These are phyloP conservation scores for Sphagnum fallax DNA, from an alignment of 228 moss, liverwort and hornwort species.

Conservation along the genomic window DNA sequence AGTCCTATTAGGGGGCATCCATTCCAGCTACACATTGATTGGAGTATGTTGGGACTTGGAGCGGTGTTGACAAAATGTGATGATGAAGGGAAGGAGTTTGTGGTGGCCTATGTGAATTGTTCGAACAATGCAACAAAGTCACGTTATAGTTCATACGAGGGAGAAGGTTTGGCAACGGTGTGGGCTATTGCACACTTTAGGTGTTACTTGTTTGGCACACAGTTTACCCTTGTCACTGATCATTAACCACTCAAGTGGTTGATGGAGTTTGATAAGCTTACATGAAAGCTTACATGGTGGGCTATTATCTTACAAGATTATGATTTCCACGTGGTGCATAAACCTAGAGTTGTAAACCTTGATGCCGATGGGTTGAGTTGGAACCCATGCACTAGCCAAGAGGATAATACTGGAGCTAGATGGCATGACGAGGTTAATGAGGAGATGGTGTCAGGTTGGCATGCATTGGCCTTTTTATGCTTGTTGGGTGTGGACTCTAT, in stretches of 20 bases:
- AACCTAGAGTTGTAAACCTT: not conserved
- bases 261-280: not conserved
- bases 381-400: not conserved
- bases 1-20: not conserved
- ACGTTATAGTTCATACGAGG: slow-evolving; percentile 1
- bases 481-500: too few relatives aligned
- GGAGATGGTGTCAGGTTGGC: not conserved
- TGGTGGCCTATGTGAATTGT: not conserved
- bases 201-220: not conserved
- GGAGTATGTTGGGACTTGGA: not conserved
- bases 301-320: slow-evolving; percentile 1
- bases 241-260: not conserved
- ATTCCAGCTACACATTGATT: not conserved
- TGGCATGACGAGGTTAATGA: not conserved
- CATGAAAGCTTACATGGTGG: not conserved
- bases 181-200: not conserved
- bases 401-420: not conserved
- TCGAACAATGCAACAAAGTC: not conserved
- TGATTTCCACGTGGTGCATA: not conserved
- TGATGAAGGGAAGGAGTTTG: not conserved
- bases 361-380: not conserved
- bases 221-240: not conserved
- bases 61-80: not conserved
- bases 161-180: not conserved
- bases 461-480: not conserved